Evolutionary conservation across 164 flowering plant genomes (phyloP).

Genomic region (Brasenia schreberi): DNA sequence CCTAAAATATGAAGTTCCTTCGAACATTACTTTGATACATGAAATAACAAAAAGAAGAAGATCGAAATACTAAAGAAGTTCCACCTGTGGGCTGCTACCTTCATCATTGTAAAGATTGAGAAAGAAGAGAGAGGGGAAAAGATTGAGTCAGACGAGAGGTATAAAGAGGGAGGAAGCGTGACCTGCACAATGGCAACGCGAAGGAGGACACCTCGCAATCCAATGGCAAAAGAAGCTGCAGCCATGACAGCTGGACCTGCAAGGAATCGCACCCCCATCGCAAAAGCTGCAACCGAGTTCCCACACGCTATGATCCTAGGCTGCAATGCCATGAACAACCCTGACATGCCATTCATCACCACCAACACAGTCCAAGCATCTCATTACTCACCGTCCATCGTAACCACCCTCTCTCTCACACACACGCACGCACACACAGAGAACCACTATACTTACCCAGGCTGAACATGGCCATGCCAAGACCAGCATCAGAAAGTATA

Average conservation of each 20-base stretch:
- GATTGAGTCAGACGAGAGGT: not conserved
- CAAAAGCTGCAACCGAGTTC: conserved; percentile 56
- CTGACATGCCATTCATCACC: conserved; percentile 22
- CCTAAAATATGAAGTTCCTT: not conserved
- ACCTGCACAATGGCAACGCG: conserved; percentile 89
- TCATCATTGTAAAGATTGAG: not conserved
- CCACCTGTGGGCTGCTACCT: no score
- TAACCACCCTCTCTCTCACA: not conserved
- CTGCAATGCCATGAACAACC: conserved; percentile 90
- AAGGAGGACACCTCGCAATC: conserved; percentile 50
- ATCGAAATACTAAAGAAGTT: no score
- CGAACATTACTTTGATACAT: no score
- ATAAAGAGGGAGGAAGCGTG: not conserved
- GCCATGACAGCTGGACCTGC: conserved; percentile 94
- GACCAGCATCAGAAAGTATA: conserved; percentile 3
- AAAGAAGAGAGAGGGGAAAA: not conserved
- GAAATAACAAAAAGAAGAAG: no score
- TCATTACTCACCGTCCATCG: not conserved
- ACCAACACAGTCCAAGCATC: conserved; percentile 1
- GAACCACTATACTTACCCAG: not conserved
- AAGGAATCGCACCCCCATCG: conserved; percentile 79
- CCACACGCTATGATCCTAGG: conserved; percentile 88
- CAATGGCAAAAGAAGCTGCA: conserved; percentile 67
- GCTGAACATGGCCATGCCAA: conserved; percentile 5
- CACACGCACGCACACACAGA: not conserved